Base-by-base conservation (phyloP, 345 rosid genomes). In the Durio zibethinus region DNA sequence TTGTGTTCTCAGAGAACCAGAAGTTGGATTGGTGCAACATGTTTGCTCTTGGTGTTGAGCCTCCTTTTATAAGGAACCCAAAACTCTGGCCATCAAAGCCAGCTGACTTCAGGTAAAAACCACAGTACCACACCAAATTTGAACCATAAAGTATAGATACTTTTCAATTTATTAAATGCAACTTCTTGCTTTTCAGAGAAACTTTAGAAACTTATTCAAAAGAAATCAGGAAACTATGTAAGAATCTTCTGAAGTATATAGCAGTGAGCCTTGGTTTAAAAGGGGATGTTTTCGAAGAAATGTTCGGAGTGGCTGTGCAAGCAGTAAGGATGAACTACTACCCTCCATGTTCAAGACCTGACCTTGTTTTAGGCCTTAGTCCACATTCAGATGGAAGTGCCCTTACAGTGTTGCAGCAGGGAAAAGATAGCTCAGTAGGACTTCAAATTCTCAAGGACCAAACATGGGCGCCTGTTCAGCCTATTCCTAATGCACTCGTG, bases 311-410 rank as follows among this genome's bases (percentile, higher is more conserved):
- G 52, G 89, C 90, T 20, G 94, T 95, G 42, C 97, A 95, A 79
- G 99, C 99, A n/a, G 87, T 92, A 70, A 93, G 99, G 84, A 93
- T 95, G 99, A 95, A 95, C 76, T 95, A 95, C 79, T 95, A 93
- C 72, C 99, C 99, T 35, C 89, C 99, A 81, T 93, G 99, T 85
- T 76, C 97, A 76, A 88, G 94, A 77, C 99, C 99, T 54, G 97
- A 95, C 86, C 98, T 93, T 80, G 99, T 95, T 74, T 80, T 93
- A 47, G 99, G 99, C 16, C 91, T 95, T 38, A 95, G 99, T 74
- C 99, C 98, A 61, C 98, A 95, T 84, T 93, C 98, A 47, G 99
- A 95, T 86, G 99, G 99, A 53, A 95, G 99, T 87, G 99, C 97
- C 64, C 87, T 95, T 60, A 92, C 99, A 57, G 97, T 93, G 43